These are phyloP conservation scores for Taiozyma onychis DNA, from an alignment of 1,139 yeast genomes.

Conservation along the genomic window DNA sequence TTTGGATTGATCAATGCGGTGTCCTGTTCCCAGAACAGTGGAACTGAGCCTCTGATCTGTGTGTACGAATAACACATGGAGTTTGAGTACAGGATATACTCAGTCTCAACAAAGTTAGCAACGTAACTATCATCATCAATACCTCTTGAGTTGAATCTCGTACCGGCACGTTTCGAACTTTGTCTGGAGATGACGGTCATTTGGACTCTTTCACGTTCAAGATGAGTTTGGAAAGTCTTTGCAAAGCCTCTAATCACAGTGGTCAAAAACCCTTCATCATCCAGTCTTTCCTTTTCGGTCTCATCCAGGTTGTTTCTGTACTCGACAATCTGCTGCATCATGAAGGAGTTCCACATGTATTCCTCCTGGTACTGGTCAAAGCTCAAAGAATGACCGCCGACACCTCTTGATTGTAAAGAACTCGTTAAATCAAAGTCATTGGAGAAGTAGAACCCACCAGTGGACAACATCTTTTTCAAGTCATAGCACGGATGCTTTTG, in stretches of 20 bases:
- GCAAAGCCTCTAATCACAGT: conserved; percentile 96
- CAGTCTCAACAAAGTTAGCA: conserved; percentile 96
- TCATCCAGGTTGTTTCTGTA: conserved; percentile 69
- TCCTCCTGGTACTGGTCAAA: conserved; percentile 65
- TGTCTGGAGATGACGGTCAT: conserved; percentile 86
- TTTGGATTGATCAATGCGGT: conserved; percentile 77
- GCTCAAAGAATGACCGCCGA: conserved; percentile 38
- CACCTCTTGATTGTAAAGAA: conserved; percentile 67
- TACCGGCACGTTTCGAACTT: conserved; percentile 95
- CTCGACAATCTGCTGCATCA: conserved; percentile 76
- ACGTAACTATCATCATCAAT: conserved; percentile 94
- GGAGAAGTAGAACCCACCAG: conserved; percentile 90
- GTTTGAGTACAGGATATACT: conserved; percentile 58
- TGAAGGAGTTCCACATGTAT: conserved; percentile 95
- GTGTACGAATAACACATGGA: conserved; percentile 68
- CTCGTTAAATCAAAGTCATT: conserved; percentile 90
- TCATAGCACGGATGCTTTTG: conserved; percentile 82
- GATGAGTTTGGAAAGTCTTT: conserved; percentile 52
- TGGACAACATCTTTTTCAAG: conserved; percentile 66
- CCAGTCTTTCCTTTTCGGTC: conserved; percentile 52
- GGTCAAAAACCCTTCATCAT: conserved; percentile 74
- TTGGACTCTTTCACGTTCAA: conserved; percentile 49
- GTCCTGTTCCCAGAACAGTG: conserved; percentile 98
- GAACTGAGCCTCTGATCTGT: conserved; percentile 92
- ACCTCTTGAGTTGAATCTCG: conserved; percentile 90